A percentile compares a stretch with the other conserved stretches of the same genome.
Evolutionary conservation across 2,329 filamentous ascomycete genomes (phyloP).

Genomic region (Neodidymelliopsis sp.): DNA sequence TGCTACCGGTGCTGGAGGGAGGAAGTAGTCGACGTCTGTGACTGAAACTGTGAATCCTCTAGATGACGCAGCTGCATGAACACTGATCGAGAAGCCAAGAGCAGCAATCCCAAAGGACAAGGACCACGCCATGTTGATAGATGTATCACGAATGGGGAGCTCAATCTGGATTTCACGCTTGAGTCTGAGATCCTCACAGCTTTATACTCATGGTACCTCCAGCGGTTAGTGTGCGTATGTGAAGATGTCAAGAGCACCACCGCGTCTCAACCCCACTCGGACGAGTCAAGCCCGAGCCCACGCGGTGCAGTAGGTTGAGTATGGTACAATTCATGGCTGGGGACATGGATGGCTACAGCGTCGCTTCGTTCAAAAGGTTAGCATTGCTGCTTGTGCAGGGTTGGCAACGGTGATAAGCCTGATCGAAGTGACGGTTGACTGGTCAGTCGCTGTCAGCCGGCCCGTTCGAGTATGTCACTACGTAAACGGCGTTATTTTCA

Average conservation of each 20-base stretch:
- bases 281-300: neutral
- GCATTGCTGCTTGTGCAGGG: neutral
- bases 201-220: constrained; percentile 2
- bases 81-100: constrained; percentile 9
- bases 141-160: neutral
- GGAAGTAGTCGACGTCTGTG: constrained; percentile 51
- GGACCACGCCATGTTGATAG: constrained; percentile 21
- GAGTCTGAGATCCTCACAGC: neutral
- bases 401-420: constrained; percentile 14
- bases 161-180: neutral
- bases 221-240: too few species aligned
- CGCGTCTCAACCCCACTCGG: neutral
- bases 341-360: constrained; percentile 1
- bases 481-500: constrained; percentile 16
- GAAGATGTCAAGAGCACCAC: neutral
- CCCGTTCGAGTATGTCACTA: constrained; percentile 11
- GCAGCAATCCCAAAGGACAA: constrained; percentile 10
- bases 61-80: constrained; percentile 33
- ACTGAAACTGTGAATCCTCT: constrained; percentile 53
- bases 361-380: neutral
- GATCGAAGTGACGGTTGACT: constrained; percentile 1
- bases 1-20: constrained; percentile 48
- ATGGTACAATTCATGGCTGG: constrained; percentile 1
- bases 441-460: constrained; percentile 2
- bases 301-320: neutral